Conservation (phyloP, 345 rosid genomes). For the Eucalyptus cloeziana region DNA sequence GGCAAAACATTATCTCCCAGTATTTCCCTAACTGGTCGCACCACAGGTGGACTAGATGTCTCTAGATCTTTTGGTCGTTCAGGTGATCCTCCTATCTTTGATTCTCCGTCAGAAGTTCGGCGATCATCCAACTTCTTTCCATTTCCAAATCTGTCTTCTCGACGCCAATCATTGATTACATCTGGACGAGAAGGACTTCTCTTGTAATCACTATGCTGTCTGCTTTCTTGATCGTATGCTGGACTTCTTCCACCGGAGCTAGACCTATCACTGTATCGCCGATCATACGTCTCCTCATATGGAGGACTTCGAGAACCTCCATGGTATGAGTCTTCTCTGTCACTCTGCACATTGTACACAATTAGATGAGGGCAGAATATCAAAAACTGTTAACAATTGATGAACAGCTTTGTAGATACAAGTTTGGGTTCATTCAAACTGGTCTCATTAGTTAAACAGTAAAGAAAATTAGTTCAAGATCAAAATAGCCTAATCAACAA, state of each 20-base stretch:
- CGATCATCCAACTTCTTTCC: constrained; percentile 46
- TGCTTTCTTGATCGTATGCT: constrained; percentile 52
- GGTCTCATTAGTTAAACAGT: neutral
- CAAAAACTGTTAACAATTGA: neutral
- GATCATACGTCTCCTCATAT: constrained; percentile 61
- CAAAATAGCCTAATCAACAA: neutral
- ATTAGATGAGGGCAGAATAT: neutral
- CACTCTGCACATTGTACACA: constrained; percentile 33
- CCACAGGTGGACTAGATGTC: constrained; percentile 65
- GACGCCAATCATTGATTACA: constrained; percentile 77
- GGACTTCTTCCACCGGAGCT: constrained; percentile 86
- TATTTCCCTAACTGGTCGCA: constrained; percentile 87
- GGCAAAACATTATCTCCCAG: constrained; percentile 81
- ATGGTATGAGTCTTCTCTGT: constrained; percentile 51
- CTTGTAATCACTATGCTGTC: constrained; percentile 32
- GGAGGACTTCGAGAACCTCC: constrained; percentile 89
- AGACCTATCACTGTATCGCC: constrained; percentile 56
- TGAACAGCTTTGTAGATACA: neutral
- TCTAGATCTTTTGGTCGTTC: constrained; percentile 52
- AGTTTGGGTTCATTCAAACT: neutral
- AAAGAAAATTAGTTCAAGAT: neutral
- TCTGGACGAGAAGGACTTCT: constrained; percentile 77
- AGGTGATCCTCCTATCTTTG: constrained; percentile 56
- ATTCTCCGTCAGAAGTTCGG: constrained; percentile 39
- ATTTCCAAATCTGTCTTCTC: constrained; percentile 86